Evolutionary conservation across 495 filamentous ascomycete species (phyloP).

Genomic region (Copromyces sp.): DNA sequence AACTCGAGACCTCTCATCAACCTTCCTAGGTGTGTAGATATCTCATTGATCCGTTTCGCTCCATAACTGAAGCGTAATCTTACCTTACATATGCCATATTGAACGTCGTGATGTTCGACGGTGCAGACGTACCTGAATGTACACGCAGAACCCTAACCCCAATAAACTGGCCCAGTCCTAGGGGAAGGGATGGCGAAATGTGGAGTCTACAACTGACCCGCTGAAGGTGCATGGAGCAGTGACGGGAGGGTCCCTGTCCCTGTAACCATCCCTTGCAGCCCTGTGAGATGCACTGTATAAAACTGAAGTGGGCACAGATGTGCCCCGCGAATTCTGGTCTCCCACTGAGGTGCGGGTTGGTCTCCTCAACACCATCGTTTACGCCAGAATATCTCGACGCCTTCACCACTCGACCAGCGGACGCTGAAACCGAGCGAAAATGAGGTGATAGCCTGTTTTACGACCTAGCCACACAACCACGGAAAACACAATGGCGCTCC

Average conservation of each 20-base stretch:
- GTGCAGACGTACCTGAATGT: background rate
- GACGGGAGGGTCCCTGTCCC: background rate
- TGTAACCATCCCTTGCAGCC: background rate
- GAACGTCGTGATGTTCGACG: background rate
- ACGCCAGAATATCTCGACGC: background rate
- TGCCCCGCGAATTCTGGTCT: background rate
- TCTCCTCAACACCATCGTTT: background rate
- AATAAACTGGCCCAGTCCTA: background rate
- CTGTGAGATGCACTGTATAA: background rate
- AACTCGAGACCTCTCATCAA: no score
- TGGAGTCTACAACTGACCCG: background rate
- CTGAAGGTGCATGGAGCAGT: background rate
- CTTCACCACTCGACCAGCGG: background rate
- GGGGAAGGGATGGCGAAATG: background rate
- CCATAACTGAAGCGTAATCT: no score
- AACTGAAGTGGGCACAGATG: background rate
- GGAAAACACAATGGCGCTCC: conserved; percentile 59
- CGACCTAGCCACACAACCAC: background rate
- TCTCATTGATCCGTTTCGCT: no score
- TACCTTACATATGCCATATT: no score
- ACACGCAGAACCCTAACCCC: background rate
- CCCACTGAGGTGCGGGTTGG: background rate
- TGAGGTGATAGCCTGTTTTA: background rate
- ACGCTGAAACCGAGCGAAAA: background rate
- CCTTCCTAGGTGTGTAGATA: no score